Percentiles rank a stretch among this genome's conserved stretches.
Conservation (phyloP, 2,329 filamentous ascomycete species). For the Zymoseptoria crescenta region DNA sequence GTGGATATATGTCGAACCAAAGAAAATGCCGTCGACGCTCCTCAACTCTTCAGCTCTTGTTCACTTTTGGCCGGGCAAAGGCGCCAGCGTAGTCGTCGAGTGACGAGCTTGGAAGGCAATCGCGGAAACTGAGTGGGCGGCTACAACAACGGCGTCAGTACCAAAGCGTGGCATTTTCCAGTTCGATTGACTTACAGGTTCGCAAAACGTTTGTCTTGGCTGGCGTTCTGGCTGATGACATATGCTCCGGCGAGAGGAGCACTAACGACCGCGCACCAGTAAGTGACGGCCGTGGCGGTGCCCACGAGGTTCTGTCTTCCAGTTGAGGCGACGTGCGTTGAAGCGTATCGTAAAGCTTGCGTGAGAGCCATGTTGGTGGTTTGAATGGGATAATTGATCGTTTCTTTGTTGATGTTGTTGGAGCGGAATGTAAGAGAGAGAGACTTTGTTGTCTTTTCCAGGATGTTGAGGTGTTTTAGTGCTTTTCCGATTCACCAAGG, state of each 20-base stretch:
- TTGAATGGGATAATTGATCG: conserved; percentile 22
- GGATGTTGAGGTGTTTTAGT: background rate
- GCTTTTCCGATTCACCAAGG: background rate
- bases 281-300: conserved; percentile 22
- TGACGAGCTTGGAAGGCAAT: conserved; percentile 29
- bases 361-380: conserved; percentile 45
- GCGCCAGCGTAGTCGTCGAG: conserved; percentile 29
- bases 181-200: conserved; percentile 22
- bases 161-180: background rate
- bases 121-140: conserved; percentile 30
- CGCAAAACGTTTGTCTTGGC: conserved; percentile 25
- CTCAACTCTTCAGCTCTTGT: background rate
- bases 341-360: conserved; percentile 23
- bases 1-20: background rate
- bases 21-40: background rate
- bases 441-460: background rate
- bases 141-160: conserved; percentile 11
- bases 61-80: conserved; percentile 1
- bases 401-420: background rate
- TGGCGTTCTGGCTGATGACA: conserved; percentile 25
- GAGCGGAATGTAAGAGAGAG: background rate
- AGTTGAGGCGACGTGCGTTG: conserved; percentile 15
- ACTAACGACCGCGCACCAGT: conserved; percentile 30
- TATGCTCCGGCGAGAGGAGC: conserved; percentile 30
- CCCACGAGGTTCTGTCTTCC: conserved; percentile 21